These are phyloP conservation scores for Linanthus parryae DNA, from an alignment of 148 eudicot genomes.

Conservation along the genomic window DNA sequence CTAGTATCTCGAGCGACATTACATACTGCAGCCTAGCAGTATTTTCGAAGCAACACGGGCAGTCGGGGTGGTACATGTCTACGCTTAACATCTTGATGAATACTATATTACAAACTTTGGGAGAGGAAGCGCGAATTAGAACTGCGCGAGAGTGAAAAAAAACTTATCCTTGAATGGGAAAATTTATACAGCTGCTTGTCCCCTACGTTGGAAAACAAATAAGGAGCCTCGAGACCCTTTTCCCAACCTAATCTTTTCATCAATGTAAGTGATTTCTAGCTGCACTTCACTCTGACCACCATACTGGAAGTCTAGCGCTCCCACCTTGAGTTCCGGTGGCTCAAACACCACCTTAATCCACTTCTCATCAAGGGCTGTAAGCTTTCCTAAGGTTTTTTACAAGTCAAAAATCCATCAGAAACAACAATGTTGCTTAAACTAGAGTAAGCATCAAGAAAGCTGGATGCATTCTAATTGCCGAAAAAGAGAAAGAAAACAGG, in stretches of 20 bases:
- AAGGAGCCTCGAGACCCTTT: slow-evolving; percentile 92
- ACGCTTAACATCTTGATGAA: no score
- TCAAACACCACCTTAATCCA: slow-evolving; percentile 94
- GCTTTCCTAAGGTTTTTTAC: slow-evolving; percentile 49
- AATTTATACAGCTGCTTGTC: not conserved
- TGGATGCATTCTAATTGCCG: not conserved
- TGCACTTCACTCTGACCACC: slow-evolving; percentile 94
- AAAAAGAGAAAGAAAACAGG: not conserved
- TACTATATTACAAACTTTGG: no score
- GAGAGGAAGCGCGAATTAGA: not conserved
- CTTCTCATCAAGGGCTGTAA: slow-evolving; percentile 69
- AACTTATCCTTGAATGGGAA: not conserved
- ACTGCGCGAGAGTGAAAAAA: not conserved
- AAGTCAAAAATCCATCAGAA: not conserved
- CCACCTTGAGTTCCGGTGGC: slow-evolving; percentile 76
- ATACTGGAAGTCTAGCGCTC: slow-evolving; percentile 60
- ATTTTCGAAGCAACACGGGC: no score
- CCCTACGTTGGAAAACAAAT: slow-evolving; percentile 78
- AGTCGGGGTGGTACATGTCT: no score
- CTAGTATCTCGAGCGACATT: no score
- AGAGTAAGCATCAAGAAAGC: no score
- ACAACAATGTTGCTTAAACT: no score
- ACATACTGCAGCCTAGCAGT: no score
- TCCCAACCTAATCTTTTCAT: slow-evolving; percentile 84
- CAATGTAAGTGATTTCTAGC: slow-evolving; percentile 83